These are phyloP conservation scores for Monosporascus sp. DNA, from an alignment of 2,329 filamentous ascomycete genomes.

Conservation along the genomic window DNA sequence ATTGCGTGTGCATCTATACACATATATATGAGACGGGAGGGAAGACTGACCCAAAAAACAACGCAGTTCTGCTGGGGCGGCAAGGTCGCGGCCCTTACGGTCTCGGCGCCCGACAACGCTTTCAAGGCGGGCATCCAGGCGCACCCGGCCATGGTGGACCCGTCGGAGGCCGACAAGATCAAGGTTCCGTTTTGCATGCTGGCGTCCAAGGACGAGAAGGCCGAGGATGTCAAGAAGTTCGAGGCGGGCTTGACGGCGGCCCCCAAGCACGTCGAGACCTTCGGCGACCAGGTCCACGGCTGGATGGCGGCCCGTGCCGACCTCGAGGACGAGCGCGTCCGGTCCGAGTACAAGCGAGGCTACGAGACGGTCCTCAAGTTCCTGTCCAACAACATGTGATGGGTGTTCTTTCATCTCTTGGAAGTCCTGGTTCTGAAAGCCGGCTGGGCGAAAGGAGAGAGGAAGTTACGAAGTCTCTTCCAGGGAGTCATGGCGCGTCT, in stretches of 20 bases:
- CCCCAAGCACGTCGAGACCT: slow-evolving; percentile 59
- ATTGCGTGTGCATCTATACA: no score
- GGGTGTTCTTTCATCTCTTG: not conserved
- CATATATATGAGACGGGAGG: no score
- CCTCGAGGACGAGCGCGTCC: slow-evolving; percentile 50
- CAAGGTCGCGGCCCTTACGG: slow-evolving; percentile 54
- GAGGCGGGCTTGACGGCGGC: slow-evolving; percentile 44
- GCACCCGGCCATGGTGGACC: slow-evolving; percentile 61
- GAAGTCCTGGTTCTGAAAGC: no score
- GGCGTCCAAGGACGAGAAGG: slow-evolving; percentile 60
- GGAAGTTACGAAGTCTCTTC: not conserved
- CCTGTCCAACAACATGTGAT: slow-evolving; percentile 44
- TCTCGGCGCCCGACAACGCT: slow-evolving; percentile 44
- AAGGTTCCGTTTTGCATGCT: slow-evolving; percentile 58
- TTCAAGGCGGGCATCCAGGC: slow-evolving; percentile 49
- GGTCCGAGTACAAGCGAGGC: slow-evolving; percentile 57
- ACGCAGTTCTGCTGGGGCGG: slow-evolving; percentile 65
- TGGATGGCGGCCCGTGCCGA: slow-evolving; percentile 68
- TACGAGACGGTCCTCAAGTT: slow-evolving; percentile 56
- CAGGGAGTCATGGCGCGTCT: no score
- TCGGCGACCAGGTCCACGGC: slow-evolving; percentile 62
- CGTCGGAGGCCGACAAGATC: slow-evolving; percentile 54
- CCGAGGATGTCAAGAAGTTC: slow-evolving; percentile 50
- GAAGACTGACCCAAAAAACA: no score
- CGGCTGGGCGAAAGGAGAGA: not conserved